A percentile compares a stretch with the other conserved stretches of the same genome.
Evolutionary conservation across 495 filamentous ascomycete species (phyloP).

Genomic region (Aspergillus ellipticus): DNA sequence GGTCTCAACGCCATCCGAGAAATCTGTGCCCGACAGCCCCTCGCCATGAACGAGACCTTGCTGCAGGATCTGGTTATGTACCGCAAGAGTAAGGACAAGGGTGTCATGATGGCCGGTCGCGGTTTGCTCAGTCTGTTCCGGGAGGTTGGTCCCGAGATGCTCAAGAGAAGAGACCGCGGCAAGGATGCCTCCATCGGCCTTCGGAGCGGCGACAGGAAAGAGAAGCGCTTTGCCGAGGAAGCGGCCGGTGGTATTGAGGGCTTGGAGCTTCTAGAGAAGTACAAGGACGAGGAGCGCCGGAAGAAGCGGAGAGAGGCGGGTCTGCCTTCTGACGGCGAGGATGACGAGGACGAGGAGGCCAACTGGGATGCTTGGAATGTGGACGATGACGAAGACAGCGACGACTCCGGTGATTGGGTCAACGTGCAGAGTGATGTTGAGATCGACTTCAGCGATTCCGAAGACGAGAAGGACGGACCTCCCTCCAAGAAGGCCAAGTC

Average conservation of each 20-base stretch:
- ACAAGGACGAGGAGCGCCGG: constrained; percentile 84
- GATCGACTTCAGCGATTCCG: constrained; percentile 69
- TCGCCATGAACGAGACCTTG: constrained; percentile 92
- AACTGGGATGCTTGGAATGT: constrained; percentile 83
- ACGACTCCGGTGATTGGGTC: constrained; percentile 87
- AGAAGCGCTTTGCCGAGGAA: constrained; percentile 73
- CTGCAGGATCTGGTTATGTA: constrained; percentile 97
- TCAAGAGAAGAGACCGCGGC: constrained; percentile 85
- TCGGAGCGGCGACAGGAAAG: constrained; percentile 62
- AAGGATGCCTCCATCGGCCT: constrained; percentile 88
- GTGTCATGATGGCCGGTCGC: constrained; percentile 94
- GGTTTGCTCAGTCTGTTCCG: constrained; percentile 86
- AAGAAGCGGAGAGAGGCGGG: constrained; percentile 66
- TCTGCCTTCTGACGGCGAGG: constrained; percentile 50
- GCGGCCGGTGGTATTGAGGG: constrained; percentile 83
- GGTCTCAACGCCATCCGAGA: constrained; percentile 94
- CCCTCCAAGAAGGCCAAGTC: constrained; percentile 58
- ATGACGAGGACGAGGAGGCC: constrained; percentile 61
- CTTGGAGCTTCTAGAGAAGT: constrained; percentile 83
- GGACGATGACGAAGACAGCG: constrained; percentile 67
- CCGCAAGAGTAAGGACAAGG: constrained; percentile 95
- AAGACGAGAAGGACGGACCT: constrained; percentile 60
- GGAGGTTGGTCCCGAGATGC: constrained; percentile 82
- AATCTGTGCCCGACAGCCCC: constrained; percentile 83
- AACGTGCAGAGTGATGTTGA: constrained; percentile 81